Conservation (phyloP, 2,329 filamentous ascomycete species). For the Trichoderma sp. region DNA sequence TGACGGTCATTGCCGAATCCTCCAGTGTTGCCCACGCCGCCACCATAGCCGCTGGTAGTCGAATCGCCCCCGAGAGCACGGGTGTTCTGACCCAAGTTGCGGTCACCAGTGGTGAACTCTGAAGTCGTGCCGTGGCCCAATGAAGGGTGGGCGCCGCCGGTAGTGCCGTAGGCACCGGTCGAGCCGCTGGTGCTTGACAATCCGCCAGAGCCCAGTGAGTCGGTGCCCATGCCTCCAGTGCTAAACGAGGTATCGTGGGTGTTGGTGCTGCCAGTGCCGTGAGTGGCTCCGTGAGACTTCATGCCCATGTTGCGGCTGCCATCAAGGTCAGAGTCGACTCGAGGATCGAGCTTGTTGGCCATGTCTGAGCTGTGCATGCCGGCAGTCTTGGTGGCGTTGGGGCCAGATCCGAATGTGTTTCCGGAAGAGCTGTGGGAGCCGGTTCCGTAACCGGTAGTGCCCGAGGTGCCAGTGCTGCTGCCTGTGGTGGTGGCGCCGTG, state of each 20-base stretch:
- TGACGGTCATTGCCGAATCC: constrained; percentile 29
- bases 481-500: too few relatives aligned
- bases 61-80: constrained; percentile 33
- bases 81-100: constrained; percentile 6
- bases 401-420: neutral
- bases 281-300: constrained; percentile 27
- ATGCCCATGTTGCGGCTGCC: constrained; percentile 38
- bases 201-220: constrained; percentile 30
- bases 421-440: neutral
- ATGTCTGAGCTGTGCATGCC: constrained; percentile 48
- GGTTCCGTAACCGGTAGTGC: neutral
- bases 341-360: constrained; percentile 57
- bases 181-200: constrained; percentile 21
- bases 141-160: neutral
- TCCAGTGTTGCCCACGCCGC: constrained; percentile 32
- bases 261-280: constrained; percentile 30
- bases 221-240: constrained; percentile 32
- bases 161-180: constrained; percentile 30
- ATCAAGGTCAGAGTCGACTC: constrained; percentile 57
- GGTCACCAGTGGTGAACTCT: neutral
- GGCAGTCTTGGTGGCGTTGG: constrained; percentile 27
- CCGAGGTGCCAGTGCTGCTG: neutral
- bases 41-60: constrained; percentile 11
- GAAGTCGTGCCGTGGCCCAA: neutral
- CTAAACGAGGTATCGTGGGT: constrained; percentile 42